phyloP scores from a whole-genome alignment of 805 yeast genomes.

The Kodamaea kaohsiungensis region DNA sequence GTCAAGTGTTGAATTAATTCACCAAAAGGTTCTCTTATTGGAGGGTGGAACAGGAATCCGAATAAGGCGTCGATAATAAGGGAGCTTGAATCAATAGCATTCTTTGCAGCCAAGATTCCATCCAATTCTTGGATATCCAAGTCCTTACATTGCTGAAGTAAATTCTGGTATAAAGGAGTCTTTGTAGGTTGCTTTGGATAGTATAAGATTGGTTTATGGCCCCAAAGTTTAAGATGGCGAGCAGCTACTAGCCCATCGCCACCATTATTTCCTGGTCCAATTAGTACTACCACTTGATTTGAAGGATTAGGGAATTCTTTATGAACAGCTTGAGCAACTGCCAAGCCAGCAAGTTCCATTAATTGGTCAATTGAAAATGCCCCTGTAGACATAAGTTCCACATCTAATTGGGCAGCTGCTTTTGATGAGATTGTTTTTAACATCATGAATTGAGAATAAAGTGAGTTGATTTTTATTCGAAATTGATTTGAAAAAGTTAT shows the following conservation, averaged over 20 bases:
- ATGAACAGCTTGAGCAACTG: slow-evolving; percentile 87
- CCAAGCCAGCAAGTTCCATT: slow-evolving; percentile 95
- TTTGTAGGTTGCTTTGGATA: slow-evolving; percentile 69
- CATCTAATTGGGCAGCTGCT: slow-evolving; percentile 77
- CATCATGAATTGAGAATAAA: background rate
- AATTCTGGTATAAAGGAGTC: slow-evolving; percentile 56
- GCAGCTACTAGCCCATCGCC: slow-evolving; percentile 98
- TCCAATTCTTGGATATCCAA: slow-evolving; percentile 62
- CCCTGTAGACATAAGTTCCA: slow-evolving; percentile 81
- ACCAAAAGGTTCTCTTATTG: slow-evolving; percentile 77
- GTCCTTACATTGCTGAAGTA: slow-evolving; percentile 66
- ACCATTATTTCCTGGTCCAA: slow-evolving; percentile 96
- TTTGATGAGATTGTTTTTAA: slow-evolving; percentile 30
- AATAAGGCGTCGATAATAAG: slow-evolving; percentile 75
- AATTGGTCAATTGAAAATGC: slow-evolving; percentile 83
- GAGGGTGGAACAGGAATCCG: slow-evolving; percentile 93
- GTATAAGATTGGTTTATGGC: slow-evolving; percentile 67
- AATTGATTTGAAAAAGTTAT: too few relatives aligned
- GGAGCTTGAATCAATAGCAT: slow-evolving; percentile 7
- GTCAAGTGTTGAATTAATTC: slow-evolving; percentile 31
- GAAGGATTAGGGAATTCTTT: slow-evolving; percentile 58
- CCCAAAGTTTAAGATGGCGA: slow-evolving; percentile 76
- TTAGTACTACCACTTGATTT: slow-evolving; percentile 60
- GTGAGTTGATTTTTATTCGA: background rate
- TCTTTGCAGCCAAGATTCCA: slow-evolving; percentile 33